These are phyloP conservation scores for Nepenthes alata DNA, from an alignment of 179 eudicot genomes.

Conservation along the genomic window DNA sequence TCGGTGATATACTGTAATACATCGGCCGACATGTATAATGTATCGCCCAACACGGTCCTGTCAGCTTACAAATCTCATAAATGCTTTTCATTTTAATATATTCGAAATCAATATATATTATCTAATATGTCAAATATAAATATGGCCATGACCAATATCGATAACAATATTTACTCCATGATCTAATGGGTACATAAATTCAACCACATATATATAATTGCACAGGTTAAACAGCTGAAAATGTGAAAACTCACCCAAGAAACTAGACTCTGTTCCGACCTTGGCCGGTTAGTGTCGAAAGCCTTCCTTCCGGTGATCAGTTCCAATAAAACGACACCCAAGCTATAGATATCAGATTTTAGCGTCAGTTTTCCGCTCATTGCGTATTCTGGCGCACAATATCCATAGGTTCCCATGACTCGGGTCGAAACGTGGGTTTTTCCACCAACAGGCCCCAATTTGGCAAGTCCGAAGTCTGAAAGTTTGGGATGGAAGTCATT, in stretches of 20 bases:
- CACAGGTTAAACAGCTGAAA: background rate
- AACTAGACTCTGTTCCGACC: constrained; percentile 31
- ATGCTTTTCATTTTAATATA: too few species aligned
- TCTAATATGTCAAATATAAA: too few species aligned
- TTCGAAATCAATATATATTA: too few species aligned
- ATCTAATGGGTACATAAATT: too few species aligned
- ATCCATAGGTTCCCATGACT: constrained; percentile 68
- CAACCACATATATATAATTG: too few species aligned
- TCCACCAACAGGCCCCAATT: constrained; percentile 51
- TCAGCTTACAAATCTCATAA: too few species aligned
- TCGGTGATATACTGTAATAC: too few species aligned
- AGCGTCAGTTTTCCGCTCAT: constrained; percentile 55
- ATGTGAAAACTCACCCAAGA: constrained; percentile 30
- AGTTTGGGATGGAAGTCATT: constrained; percentile 37
- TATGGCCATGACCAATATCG: too few species aligned
- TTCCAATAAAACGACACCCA: constrained; percentile 53
- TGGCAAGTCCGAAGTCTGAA: constrained; percentile 55
- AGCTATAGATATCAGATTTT: constrained; percentile 46
- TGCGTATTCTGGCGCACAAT: constrained; percentile 83
- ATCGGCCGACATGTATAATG: too few species aligned
- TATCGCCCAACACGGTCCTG: too few species aligned
- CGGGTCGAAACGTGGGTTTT: constrained; percentile 42
- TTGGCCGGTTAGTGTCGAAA: constrained; percentile 25
- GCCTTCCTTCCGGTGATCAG: constrained; percentile 49
- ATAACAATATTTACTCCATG: too few species aligned